Evolutionary conservation across 192 early-diverging fungal genomes (phyloP), one percentile per base, ranked within the genome.

Genomic region (Podila epigama): DNA sequence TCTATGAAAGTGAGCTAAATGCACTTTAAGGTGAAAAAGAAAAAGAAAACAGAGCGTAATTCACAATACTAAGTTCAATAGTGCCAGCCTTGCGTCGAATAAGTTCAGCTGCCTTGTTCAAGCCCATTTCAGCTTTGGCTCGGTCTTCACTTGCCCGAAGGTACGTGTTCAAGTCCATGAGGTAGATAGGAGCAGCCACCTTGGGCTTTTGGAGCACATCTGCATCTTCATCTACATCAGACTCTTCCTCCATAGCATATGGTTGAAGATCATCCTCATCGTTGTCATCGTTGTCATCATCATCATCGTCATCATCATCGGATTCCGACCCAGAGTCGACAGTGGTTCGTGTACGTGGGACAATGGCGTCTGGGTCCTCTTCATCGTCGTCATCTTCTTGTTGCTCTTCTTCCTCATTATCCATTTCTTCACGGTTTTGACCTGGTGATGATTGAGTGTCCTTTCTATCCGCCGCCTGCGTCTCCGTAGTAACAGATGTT

Each of bases 171-270:
- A 68, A 18, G 20, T 77, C 73, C 2, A 56, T 44, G 7, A 77
- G 37, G 55, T 68, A 77, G 8, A 77, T 29, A 6, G 73, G 66
- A 8, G 37, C 48, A 8, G 61, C 55, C 0, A 68, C 73, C 27
- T 68, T 77, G 22, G 65, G 58, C 20, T 57, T 77, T 29, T 42
- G 67, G 31, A 34, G 18, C 4, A 61, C 20, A 40, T 54, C 66
- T 3, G 44, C 33, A 40, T 68, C 73, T 37, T 77, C 66, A n/a
- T 77, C 73, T 1, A 53, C 55, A 20, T 77, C 73, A 8, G 73
- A 77, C 37, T 75, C 72, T 7, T 68, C 35, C 34, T 77, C 73
- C 66, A 77, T 77, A 11, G 34, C 60, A 40, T 77, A 77, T 4
- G 73, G 73, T 27, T 53, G 57, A 5, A 77, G 33, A 31, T 77